Percentiles rank a stretch among this genome's conserved stretches.
Conservation (phyloP, 1,284 basidiomycete species). For the Porogramme epimiltina region DNA sequence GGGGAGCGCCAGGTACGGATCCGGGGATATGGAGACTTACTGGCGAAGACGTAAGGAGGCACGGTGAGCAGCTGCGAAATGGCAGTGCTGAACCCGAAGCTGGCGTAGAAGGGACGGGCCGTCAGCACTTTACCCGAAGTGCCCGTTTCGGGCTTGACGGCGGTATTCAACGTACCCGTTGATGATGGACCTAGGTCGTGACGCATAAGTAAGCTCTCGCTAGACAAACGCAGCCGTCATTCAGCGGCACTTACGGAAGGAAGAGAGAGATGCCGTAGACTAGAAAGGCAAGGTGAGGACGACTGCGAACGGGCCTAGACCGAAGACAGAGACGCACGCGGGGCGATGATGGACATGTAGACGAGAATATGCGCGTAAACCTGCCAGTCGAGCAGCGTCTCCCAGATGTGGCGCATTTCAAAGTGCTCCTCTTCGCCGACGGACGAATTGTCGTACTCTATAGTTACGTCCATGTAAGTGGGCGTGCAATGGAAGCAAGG, state of each 20-base stretch:
- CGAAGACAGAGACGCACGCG: slow-evolving; percentile 56
- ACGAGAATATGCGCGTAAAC: slow-evolving; percentile 56
- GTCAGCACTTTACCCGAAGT: no score
- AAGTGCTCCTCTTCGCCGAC: slow-evolving; percentile 70
- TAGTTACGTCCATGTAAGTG: not conserved
- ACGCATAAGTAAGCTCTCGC: no score
- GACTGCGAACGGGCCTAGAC: not conserved
- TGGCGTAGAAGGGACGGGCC: slow-evolving; percentile 18
- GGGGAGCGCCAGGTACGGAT: not conserved
- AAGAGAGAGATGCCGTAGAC: slow-evolving; percentile 26
- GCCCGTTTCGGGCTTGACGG: no score
- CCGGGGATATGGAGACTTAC: slow-evolving; percentile 36
- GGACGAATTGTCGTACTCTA: slow-evolving; percentile 65
- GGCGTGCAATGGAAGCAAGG: slow-evolving; percentile 10
- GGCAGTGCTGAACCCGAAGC: slow-evolving; percentile 57
- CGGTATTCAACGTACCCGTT: slow-evolving; percentile 39
- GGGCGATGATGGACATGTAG: slow-evolving; percentile 61
- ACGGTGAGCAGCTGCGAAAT: slow-evolving; percentile 70
- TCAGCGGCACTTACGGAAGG: slow-evolving; percentile 20
- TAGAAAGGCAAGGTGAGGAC: not conserved
- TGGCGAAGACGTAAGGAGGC: slow-evolving; percentile 66
- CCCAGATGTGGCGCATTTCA: slow-evolving; percentile 50
- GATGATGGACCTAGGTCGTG: slow-evolving; percentile 58
- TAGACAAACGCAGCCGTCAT: no score
- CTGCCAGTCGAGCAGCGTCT: slow-evolving; percentile 68